Evolutionary conservation across 768 basidiomycete species (phyloP), one percentile per base, ranked within the genome.

Genomic region (Suillus bovinus): DNA sequence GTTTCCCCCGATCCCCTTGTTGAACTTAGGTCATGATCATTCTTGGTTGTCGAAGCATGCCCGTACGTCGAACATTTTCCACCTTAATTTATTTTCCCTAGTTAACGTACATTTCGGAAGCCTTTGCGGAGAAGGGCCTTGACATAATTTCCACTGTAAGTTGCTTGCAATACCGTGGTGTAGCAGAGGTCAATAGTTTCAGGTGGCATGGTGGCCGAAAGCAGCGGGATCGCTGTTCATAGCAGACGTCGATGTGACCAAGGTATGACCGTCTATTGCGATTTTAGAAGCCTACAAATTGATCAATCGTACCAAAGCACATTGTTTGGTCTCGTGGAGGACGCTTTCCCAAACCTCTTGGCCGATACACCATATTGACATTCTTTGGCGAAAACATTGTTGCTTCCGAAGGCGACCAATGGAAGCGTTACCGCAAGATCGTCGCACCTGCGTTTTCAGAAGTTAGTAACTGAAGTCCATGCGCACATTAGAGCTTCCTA

Each of bases 391-490:
- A 68, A 9, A 90, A 89, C 64, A 84, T 89, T 52, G 85, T n/a
- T n/a, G n/a, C n/a, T n/a, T n/a, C n/a, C n/a, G n/a, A n/a, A n/a
- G n/a, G n/a, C n/a, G n/a, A n/a, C 5, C 79, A 84, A 61, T 90
- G 87, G 87, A 87, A 87, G 70, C 80, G 81, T 33, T 86, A 86
- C 64, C 74, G 87, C 53, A 86, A 84, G 69, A 81, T 89, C 44
- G 75, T 82, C 16, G 85, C 84, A 1, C 86, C 87, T n/a, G 82
- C 86, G 0, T 89, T 89, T 69, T 84, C 84, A 70, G 73, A 62
- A 59, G 68, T 49, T 54, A 59, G 33, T 53, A 62, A 17, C 61
- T 34, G 8, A 27, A 16, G 27, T 27, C 41, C n/a, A 27, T 14
- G 29, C 20, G 20, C 20, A 33, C 29, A 22, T 34, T 36, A 5